Evolutionary conservation across 371 early-diverging fungal species (phyloP).

Genomic region (Mortierella sp.): DNA sequence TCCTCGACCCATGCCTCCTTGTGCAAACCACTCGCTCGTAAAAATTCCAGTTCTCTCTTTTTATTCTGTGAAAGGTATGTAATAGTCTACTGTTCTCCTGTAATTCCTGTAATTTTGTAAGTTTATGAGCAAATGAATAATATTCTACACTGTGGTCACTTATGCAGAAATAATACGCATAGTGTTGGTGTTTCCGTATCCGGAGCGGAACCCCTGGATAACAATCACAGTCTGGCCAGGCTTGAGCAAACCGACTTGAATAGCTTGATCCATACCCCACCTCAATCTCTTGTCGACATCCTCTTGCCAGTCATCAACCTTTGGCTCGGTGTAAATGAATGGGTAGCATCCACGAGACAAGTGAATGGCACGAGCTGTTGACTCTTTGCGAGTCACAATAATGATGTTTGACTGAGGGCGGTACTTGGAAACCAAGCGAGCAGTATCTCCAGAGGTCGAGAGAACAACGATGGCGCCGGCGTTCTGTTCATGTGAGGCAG

Average conservation of each 20-base stretch:
- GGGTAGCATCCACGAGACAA: slow-evolving; percentile 94
- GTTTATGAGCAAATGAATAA: neutral
- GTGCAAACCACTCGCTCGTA: too few relatives aligned
- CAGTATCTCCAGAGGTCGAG: slow-evolving; percentile 84
- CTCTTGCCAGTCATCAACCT: slow-evolving; percentile 82
- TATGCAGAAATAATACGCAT: slow-evolving; percentile 76
- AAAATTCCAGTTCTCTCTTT: neutral
- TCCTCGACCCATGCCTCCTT: neutral
- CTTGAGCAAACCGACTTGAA: slow-evolving; percentile 69
- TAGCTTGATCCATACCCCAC: slow-evolving; percentile 77
- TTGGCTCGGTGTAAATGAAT: slow-evolving; percentile 81
- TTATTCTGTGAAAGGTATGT: neutral
- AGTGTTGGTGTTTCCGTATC: slow-evolving; percentile 88
- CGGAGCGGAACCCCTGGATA: slow-evolving; percentile 79
- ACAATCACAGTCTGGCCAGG: slow-evolving; percentile 81
- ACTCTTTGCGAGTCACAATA: slow-evolving; percentile 87
- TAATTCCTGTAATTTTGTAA: neutral
- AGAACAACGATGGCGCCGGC: slow-evolving; percentile 92
- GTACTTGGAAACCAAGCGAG: slow-evolving; percentile 95
- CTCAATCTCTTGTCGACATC: slow-evolving; percentile 86
- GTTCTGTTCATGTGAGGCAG: slow-evolving; percentile 87
- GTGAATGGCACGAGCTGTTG: slow-evolving; percentile 90
- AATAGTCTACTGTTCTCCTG: too few relatives aligned
- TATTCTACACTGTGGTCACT: neutral
- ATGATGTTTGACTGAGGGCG: slow-evolving; percentile 94